Evolutionary conservation across 1,284 basidiomycete genomes (phyloP).

Genomic region (Chalciporus sp.): DNA sequence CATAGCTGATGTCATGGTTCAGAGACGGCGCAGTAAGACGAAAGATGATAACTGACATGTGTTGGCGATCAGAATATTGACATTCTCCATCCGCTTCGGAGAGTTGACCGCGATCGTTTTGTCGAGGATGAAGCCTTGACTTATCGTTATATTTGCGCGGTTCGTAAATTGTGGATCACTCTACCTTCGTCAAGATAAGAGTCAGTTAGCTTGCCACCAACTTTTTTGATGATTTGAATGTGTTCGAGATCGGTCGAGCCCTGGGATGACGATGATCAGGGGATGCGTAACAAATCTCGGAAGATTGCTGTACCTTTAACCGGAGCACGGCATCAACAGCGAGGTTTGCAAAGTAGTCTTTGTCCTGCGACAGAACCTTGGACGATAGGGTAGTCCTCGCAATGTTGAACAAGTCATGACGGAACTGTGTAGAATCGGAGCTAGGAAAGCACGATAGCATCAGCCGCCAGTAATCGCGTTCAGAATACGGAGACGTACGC

Average conservation of each 20-base stretch:
- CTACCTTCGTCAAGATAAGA: conserved; percentile 96
- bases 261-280: conserved; percentile 39
- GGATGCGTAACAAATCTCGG: neutral
- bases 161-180: conserved; percentile 10
- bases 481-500: conserved; percentile 53
- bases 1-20: conserved; percentile 70
- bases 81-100: conserved; percentile 93
- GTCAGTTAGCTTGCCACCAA: conserved; percentile 97
- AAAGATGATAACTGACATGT: conserved; percentile 66
- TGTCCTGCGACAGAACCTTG: conserved; percentile 97
- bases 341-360: conserved; percentile 98
- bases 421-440: conserved; percentile 75
- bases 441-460: conserved; percentile 38
- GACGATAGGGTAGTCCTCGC: conserved; percentile 95
- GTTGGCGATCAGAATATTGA: conserved; percentile 96
- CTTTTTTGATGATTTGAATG: conserved; percentile 99
- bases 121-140: conserved; percentile 92
- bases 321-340: conserved; percentile 97
- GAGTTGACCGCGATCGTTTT: conserved; percentile 96
- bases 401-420: conserved; percentile 93
- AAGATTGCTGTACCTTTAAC: conserved; percentile 63
- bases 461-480: neutral
- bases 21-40: neutral
- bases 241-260: conserved; percentile 97
- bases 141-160: neutral